Base-by-base conservation (phyloP, 768 basidiomycete species). In the Russula dissimulans region DNA sequence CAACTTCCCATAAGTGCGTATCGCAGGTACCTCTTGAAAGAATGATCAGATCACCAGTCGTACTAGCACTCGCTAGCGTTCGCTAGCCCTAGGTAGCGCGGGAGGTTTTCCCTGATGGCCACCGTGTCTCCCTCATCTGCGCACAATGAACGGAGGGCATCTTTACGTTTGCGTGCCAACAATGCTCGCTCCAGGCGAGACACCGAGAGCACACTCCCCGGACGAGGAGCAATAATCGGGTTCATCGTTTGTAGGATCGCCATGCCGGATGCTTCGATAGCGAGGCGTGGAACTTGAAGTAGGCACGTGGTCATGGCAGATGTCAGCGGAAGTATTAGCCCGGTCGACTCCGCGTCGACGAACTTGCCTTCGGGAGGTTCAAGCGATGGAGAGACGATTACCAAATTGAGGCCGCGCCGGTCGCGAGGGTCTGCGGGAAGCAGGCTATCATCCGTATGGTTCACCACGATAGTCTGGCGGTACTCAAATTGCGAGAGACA, bases 251-350 rank as follows among this genome's bases (percentile, higher is more conserved):
- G 89, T 58, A 80, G 83, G 11, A 88, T 72, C 7, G 71, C 65
- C 17, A 70, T 74, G 38, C 67, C 68, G 26, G 62, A 49, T 6
- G 74, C 71, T 51, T 71, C 73, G 66, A 68, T 72, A 53, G 69
- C 60, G 15, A 76, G 75, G 45, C 71, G 68, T 43, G 74, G 69
- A 10, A 26, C 22, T 26, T 26, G 22, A 26, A 83, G 72, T 36
- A 85, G 71, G 58, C 90, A 88, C 5, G 89, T 91, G 12, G 86
- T 78, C 84, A 88, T 88, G 2, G 85, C 82, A 67, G 82, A 84
- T 0, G 77, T 69, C 3, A 75, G 68, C 15, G 76, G 74, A 41
- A 81, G 75, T 65, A 77, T n/a, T 67, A 54, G 17, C 31, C 29
- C 54, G 22, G 45, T 57, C 38, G 51, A 39, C 26, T 51, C 56